Conservation (phyloP, 108 stramenopile species). For the Asterionellopsis glacialis region DNA sequence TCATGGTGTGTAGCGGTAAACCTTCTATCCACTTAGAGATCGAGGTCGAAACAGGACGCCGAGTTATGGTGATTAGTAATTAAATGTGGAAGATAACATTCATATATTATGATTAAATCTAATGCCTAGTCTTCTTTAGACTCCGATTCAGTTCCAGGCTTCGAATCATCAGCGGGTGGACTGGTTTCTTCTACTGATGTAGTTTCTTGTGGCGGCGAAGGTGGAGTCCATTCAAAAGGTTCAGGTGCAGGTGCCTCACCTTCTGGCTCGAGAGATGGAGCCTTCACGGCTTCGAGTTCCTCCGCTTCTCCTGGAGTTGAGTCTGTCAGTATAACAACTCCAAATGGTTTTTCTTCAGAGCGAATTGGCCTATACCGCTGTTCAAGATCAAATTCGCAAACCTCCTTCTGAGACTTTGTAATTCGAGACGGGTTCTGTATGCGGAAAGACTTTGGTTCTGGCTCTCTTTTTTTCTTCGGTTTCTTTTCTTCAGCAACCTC, state of each 20-base stretch:
- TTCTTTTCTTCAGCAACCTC: slow-evolving; percentile 59
- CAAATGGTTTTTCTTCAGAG: slow-evolving; percentile 65
- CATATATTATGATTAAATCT: neutral
- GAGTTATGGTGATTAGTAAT: neutral
- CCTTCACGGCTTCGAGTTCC: slow-evolving; percentile 75
- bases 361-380: slow-evolving; percentile 87
- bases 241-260: slow-evolving; percentile 84
- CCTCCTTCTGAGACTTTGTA: slow-evolving; percentile 67
- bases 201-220: neutral
- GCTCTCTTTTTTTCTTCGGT: slow-evolving; percentile 80
- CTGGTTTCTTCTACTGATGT: neutral
- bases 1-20: too few relatives aligned
- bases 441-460: slow-evolving; percentile 75
- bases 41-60: too few relatives aligned
- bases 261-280: slow-evolving; percentile 75
- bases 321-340: slow-evolving; percentile 84
- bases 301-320: slow-evolving; percentile 71
- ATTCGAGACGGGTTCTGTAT: slow-evolving; percentile 78
- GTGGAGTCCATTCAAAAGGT: slow-evolving; percentile 86
- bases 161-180: neutral
- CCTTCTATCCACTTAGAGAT: too few relatives aligned
- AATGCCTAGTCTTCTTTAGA: neutral
- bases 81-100: neutral
- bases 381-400: slow-evolving; percentile 69
- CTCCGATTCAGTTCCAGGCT: neutral